Evolutionary conservation across 2,329 filamentous ascomycete species (phyloP), one percentile per base, ranked within the genome.

Genomic region (Lecanosticta acicola): DNA sequence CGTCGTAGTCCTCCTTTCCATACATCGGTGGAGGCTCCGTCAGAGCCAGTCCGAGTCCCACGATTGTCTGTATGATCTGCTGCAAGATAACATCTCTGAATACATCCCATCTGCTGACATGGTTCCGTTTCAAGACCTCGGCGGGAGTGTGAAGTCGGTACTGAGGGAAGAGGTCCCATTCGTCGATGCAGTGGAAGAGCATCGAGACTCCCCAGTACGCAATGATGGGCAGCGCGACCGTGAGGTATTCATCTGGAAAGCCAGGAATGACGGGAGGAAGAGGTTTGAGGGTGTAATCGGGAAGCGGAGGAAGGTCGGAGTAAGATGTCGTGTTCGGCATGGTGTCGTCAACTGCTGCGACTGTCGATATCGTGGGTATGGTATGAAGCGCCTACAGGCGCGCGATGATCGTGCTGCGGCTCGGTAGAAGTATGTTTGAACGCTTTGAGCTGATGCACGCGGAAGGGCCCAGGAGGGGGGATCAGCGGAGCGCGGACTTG

Each of bases 71-170:
- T 39, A 98, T 86, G 50, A 91, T 66, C 65, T 98, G 93, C 70
- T 98, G 91, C 48, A 97, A 65, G 45, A 97, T 71, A 57, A 97
- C 91, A 73, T 97, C 91, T 66, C 87, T 83, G 53, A 91, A 80
- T 3, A 95, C 89, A 61, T 96, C 85, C 71, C 79, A 87, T 52
- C 88, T 81, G 39, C 85, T 80, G 43, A 89, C 91, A 62, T 87
- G 87, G 69, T 96, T 96, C 59, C 90, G 81, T 67, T 87, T 87
- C 33, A 83, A 66, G 51, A 97, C 85, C 68, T 97, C 91, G 42
- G 88, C 89, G 11, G 93, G 93, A 0, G 93, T 97, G 70, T 98
- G 93, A 34, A 98, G 76, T 53, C 93, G 85, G 70, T 97, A 96
- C 60, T 94, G 81, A 14, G 90, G 84, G 66, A 91, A 94, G 32